Base-by-base conservation (phyloP, 139 green algal species). In the Mychonastes homosphaera region DNA sequence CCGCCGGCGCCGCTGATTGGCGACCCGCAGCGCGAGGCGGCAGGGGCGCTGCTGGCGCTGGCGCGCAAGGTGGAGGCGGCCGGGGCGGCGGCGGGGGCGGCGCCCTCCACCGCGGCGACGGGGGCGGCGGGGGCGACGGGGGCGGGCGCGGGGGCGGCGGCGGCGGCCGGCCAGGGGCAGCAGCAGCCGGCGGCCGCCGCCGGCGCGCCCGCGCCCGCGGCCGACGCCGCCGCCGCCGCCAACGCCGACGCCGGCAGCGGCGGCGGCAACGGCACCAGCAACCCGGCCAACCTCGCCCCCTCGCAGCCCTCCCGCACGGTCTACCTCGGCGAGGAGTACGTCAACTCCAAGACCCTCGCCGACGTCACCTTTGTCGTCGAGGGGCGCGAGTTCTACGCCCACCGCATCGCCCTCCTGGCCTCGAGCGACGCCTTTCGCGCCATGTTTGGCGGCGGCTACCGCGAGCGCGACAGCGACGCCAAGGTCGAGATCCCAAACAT, bases 341-440 rank as follows among this genome's bases (percentile, higher is more conserved):
- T 98, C 21, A 96, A 98, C 77, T 88, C 83, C 72, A 66, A 72
- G 5, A 91, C 79, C 18, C 64, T 94, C 18, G 84, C 83, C 21
- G 91, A 98, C 63, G 77, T 97, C 3, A 88, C 76, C 2, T 97
- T 98, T 64, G 72, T 94, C n/a, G 76, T 96, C 36, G 90, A 98
- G 68, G 89, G 82, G 36, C 67, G 62, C 49, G 72, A 75, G 15
- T 96, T 96, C 66, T 80, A 89, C 53, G 91, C 89, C 6, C 91
- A 97, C 72, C 73, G 81, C 26, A 92, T 96, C 36, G 88, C 87
- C 2, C 77, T 98, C 57, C 72, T 94, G 34, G 85, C 85, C 1
- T 86, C 74, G n/a, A 89, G 75, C 32, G 84, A 96, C 41, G 84
- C 85, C 32, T 97, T 97, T 78, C 63, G 78, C 12, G 87, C 85